Percentiles rank a stretch among this genome's conserved stretches.
Conservation (phyloP, 2,329 filamentous ascomycete species). For the Colletotrichum incanum region DNA sequence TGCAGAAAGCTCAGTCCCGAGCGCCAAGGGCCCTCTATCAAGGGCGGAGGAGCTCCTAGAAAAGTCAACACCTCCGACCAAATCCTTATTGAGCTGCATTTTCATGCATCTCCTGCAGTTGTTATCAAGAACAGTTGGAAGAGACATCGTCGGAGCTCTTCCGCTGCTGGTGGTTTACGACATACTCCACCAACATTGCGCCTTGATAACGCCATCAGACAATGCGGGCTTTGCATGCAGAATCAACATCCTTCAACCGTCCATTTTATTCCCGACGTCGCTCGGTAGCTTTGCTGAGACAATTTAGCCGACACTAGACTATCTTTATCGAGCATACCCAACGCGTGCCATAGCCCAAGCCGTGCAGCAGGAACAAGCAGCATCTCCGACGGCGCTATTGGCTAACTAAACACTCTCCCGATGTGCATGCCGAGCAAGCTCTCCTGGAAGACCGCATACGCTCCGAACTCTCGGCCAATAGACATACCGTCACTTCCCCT, state of each 20-base stretch:
- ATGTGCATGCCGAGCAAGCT: not conserved
- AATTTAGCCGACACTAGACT: conserved; percentile 14
- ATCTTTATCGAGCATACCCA: not conserved
- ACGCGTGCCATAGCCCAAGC: not conserved
- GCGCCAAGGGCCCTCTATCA: not conserved
- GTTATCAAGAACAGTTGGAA: not conserved
- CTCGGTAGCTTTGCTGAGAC: not conserved
- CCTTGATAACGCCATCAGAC: conserved; percentile 37
- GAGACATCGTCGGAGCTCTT: not conserved
- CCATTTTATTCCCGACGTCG: conserved; percentile 7
- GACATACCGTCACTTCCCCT: not conserved
- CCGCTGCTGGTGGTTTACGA: conserved; percentile 23
- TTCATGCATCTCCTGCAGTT: not conserved
- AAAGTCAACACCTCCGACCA: not conserved
- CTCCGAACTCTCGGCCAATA: not conserved
- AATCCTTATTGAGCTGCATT: not conserved
- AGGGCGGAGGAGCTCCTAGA: not conserved
- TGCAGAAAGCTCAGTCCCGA: not conserved
- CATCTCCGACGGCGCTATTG: conserved; percentile 3
- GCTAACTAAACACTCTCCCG: not conserved
- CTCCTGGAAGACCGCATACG: not conserved
- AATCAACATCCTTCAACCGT: not conserved
- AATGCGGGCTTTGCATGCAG: conserved; percentile 17
- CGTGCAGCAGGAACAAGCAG: not conserved
- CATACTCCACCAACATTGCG: conserved; percentile 35